Percentiles rank a stretch among this genome's conserved stretches.
phyloP scores from a whole-genome alignment of 2,329 filamentous ascomycete species.

The Trichophyton schoenleinii region DNA sequence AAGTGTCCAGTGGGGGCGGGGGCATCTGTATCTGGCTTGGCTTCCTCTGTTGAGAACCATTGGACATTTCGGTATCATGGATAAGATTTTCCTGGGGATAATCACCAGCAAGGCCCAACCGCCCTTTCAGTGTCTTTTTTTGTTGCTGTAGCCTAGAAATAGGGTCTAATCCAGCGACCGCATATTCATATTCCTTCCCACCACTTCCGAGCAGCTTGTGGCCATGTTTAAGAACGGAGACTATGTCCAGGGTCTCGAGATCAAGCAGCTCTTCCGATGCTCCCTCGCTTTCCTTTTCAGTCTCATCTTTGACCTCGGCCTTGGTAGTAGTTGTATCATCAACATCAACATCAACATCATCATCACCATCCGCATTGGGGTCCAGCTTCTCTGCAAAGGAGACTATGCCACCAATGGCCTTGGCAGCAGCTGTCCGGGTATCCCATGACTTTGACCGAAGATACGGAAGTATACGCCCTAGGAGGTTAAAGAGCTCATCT shows the following conservation, averaged over 20 bases:
- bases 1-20: constrained; percentile 41
- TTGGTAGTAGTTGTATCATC: constrained; percentile 34
- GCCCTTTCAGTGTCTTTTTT: constrained; percentile 72
- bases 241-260: constrained; percentile 63
- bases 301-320: constrained; percentile 24
- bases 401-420: constrained; percentile 86
- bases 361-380: constrained; percentile 61
- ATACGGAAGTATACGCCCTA: constrained; percentile 90
- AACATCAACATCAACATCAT: no score
- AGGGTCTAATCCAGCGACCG: constrained; percentile 68
- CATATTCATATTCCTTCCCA: constrained; percentile 71
- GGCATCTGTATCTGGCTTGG: constrained; percentile 5
- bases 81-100: constrained; percentile 76
- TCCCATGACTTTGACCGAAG: constrained; percentile 94
- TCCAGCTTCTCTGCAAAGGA: constrained; percentile 79
- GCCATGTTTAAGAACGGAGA: constrained; percentile 67
- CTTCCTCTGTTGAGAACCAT: not conserved
- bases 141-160: constrained; percentile 69
- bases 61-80: constrained; percentile 42
- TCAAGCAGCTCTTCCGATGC: constrained; percentile 50
- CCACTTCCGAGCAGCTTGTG: constrained; percentile 72
- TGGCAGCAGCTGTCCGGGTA: constrained; percentile 81
- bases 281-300: constrained; percentile 25
- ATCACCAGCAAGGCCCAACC: constrained; percentile 73
- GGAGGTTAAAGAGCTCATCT: constrained; percentile 89